Evolutionary conservation across 768 basidiomycete genomes (phyloP).

Genomic region (Guyanaporus albipodus): DNA sequence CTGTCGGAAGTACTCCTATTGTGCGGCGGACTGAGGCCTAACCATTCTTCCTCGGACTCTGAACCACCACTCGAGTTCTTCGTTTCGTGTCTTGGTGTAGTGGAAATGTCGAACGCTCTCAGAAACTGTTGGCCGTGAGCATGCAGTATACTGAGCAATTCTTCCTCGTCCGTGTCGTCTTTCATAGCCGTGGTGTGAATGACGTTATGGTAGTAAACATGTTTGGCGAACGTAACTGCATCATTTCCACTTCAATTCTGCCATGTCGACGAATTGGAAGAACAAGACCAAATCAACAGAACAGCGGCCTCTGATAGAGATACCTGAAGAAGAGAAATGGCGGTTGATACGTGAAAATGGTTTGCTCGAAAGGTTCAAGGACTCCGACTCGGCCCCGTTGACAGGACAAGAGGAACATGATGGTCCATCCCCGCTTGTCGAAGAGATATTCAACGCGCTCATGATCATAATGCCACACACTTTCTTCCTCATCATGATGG

Average conservation of each 20-base stretch:
- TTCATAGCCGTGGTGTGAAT: slow-evolving; percentile 9
- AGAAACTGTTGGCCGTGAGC: slow-evolving; percentile 47
- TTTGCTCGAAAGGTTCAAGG: slow-evolving; percentile 40
- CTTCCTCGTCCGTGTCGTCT: slow-evolving; percentile 28
- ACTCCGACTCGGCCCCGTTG: slow-evolving; percentile 7
- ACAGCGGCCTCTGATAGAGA: slow-evolving; percentile 37
- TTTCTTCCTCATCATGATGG: slow-evolving; percentile 76
- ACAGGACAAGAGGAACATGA: slow-evolving; percentile 25
- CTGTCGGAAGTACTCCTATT: background rate
- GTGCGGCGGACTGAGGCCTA: slow-evolving; percentile 29
- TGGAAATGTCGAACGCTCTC: slow-evolving; percentile 34
- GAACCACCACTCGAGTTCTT: slow-evolving; percentile 5
- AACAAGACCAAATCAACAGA: slow-evolving; percentile 7
- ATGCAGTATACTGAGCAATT: slow-evolving; percentile 39
- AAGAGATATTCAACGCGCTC: slow-evolving; percentile 67
- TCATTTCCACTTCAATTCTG: background rate
- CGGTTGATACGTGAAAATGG: slow-evolving; percentile 67
- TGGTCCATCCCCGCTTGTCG: slow-evolving; percentile 43
- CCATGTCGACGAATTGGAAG: slow-evolving; percentile 32
- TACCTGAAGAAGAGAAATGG: slow-evolving; percentile 77
- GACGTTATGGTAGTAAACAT: background rate
- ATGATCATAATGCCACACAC: slow-evolving; percentile 70
- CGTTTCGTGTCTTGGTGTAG: slow-evolving; percentile 19
- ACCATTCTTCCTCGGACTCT: slow-evolving; percentile 40
- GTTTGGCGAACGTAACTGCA: background rate